Evolutionary conservation across 1,284 basidiomycete species (phyloP).

Genomic region (Boletus smithii): DNA sequence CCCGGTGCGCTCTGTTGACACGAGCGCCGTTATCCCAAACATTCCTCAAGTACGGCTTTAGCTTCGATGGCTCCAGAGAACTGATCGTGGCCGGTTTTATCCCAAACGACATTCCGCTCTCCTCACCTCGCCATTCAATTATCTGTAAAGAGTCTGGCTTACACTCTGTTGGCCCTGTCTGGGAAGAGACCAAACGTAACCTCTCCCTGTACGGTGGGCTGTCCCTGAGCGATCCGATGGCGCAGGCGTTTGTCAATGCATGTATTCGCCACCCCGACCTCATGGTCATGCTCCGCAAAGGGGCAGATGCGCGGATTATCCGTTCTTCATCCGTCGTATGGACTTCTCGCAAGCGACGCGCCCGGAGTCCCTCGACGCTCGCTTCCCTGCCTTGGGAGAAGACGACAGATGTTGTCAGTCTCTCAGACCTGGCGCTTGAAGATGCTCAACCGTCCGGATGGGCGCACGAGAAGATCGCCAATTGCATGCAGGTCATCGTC

Average conservation of each 20-base stretch:
- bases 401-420: conserved; percentile 9
- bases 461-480: conserved; percentile 11
- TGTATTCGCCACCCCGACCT: conserved; percentile 32
- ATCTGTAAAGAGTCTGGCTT: conserved; percentile 22
- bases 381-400: conserved; percentile 24
- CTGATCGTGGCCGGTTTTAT: conserved; percentile 34
- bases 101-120: conserved; percentile 21
- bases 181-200: conserved; percentile 30
- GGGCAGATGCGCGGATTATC: conserved; percentile 27
- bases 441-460: conserved; percentile 23
- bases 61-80: conserved; percentile 22
- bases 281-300: conserved; percentile 33
- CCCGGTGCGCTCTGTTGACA: conserved; percentile 26
- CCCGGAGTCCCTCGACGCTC: conserved; percentile 26
- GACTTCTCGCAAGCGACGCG: conserved; percentile 28
- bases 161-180: conserved; percentile 15
- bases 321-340: conserved; percentile 25
- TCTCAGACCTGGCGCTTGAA: conserved; percentile 21
- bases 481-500: conserved; percentile 32
- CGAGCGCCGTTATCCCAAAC: conserved; percentile 19
- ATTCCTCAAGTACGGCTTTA: conserved; percentile 22
- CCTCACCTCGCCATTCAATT: conserved; percentile 24
- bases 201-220: conserved; percentile 25
- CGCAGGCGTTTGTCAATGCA: conserved; percentile 28
- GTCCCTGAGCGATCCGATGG: conserved; percentile 28